Evolutionary conservation across 2,329 filamentous ascomycete species (phyloP).

Genomic region (Albophoma yamanashiensis): DNA sequence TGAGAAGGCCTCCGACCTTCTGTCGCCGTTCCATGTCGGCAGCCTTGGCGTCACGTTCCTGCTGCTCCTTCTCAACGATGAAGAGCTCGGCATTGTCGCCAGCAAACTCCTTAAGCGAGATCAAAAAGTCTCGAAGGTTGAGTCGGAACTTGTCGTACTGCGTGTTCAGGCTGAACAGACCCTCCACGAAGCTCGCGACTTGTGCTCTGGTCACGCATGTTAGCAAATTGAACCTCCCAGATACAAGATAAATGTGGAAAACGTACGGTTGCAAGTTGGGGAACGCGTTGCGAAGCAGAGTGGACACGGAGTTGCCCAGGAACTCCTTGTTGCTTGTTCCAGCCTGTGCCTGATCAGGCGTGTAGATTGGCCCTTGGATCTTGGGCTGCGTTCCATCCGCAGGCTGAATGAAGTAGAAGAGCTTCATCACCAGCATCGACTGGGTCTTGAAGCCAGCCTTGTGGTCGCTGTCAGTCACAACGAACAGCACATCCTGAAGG

Average conservation of each 20-base stretch:
- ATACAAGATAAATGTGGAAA: neutral
- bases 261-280: slow-evolving; percentile 82
- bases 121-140: slow-evolving; percentile 90
- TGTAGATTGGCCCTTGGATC: slow-evolving; percentile 87
- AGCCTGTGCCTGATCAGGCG: slow-evolving; percentile 65
- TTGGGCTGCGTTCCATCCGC: slow-evolving; percentile 61
- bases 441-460: slow-evolving; percentile 99
- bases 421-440: slow-evolving; percentile 81
- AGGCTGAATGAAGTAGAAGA: slow-evolving; percentile 90
- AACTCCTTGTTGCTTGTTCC: slow-evolving; percentile 90
- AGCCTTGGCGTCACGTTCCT: slow-evolving; percentile 72
- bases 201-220: slow-evolving; percentile 50
- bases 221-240: slow-evolving; percentile 15
- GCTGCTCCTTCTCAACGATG: slow-evolving; percentile 88
- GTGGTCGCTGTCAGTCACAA: slow-evolving; percentile 93
- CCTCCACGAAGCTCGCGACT: slow-evolving; percentile 83
- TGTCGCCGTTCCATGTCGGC: slow-evolving; percentile 85
- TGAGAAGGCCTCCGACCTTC: slow-evolving; percentile 91
- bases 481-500: slow-evolving; percentile 95
- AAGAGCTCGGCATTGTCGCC: slow-evolving; percentile 93
- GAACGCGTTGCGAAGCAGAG: slow-evolving; percentile 80
- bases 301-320: slow-evolving; percentile 76
- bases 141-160: slow-evolving; percentile 93
- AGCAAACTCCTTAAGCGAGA: slow-evolving; percentile 92
- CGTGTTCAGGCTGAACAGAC: slow-evolving; percentile 77